Base-by-base conservation (phyloP, 1,284 basidiomycete species). In the Neolentinus lepideus region DNA sequence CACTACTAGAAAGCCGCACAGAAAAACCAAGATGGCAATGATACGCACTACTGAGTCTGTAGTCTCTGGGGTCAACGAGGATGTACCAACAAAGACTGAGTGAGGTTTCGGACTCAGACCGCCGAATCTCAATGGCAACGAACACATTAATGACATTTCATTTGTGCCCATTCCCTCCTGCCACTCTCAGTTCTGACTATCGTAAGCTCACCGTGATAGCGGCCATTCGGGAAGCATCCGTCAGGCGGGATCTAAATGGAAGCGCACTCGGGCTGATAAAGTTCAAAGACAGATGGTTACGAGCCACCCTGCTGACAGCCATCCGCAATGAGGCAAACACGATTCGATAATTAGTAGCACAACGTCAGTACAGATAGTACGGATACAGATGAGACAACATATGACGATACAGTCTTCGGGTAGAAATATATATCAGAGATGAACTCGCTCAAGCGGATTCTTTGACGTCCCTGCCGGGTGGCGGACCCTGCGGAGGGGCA, bases 401-500 rank as follows among this genome's bases (percentile, higher is more conserved):
- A 50, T 25, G 47, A 50, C 47, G 22, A 14, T 26, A 26, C 47
- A 26, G 24, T 22, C 24, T 50, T 26, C 47, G 14, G 36, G 24
- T 21, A 54, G 16, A 54, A 21, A 54, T 10, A 38, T 19, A 24
- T 46, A 29, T 31, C 25, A 54, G 46, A 50, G 50, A 27, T 55
- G 38, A 31, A 16, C n/a, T n/a, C n/a, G 35, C 38, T 53, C 51
- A 56, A 52, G 46, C 54, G 19, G 45, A 33, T 24, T 35, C 31
- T 53, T 59, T 56, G 43, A 54, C 53, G 19, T 55, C 56, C 16
- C 36, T 55, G 16, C 47, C 47, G 4, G 55, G 55, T 11, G 59
- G 61, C 24, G 59, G 59, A 6, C 58, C 56, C 9, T 56, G 54
- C 19, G 60, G 55, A 26, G 62, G 60, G 25, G 61, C 52, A 53